These are phyloP conservation scores for Trematosphaeria pertusa DNA, from an alignment of 2,329 filamentous ascomycete species.

Conservation along the genomic window DNA sequence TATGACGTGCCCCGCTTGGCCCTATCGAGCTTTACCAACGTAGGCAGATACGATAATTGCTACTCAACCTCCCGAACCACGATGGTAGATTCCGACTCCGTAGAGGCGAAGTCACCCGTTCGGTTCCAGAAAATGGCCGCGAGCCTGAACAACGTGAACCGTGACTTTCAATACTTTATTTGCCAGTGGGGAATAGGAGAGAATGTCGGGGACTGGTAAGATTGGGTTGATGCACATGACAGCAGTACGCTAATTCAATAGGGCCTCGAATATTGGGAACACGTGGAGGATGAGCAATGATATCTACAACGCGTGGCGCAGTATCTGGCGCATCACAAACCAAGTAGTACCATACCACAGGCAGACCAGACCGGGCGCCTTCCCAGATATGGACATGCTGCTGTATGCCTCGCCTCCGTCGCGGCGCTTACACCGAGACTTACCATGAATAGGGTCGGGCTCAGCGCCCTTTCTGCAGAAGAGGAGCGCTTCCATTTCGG, in stretches of 20 bases:
- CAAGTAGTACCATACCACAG: slow-evolving; percentile 40
- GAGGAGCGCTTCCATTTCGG: slow-evolving; percentile 55
- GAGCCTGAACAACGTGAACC: slow-evolving; percentile 33
- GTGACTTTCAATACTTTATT: slow-evolving; percentile 44
- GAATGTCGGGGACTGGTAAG: slow-evolving; percentile 39
- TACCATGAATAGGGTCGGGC: slow-evolving; percentile 38
- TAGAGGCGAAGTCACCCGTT: slow-evolving; percentile 34
- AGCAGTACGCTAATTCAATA: background rate
- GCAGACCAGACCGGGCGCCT: slow-evolving; percentile 35
- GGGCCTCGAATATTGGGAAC: slow-evolving; percentile 42
- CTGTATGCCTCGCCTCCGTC: slow-evolving; percentile 25
- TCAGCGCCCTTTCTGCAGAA: slow-evolving; percentile 42
- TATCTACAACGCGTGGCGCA: slow-evolving; percentile 44
- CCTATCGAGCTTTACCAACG: no score
- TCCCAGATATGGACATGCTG: slow-evolving; percentile 53
- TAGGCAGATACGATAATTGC: slow-evolving; percentile 46
- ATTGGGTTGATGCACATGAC: no score
- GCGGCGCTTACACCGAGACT: slow-evolving; percentile 1
- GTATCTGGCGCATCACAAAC: slow-evolving; percentile 44
- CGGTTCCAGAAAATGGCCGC: slow-evolving; percentile 40
- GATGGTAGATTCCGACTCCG: slow-evolving; percentile 46
- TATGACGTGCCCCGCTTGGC: slow-evolving; percentile 30
- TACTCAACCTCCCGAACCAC: slow-evolving; percentile 35
- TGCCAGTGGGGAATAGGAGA: slow-evolving; percentile 50
- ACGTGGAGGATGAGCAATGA: slow-evolving; percentile 48